Evolutionary conservation across 305 asterid genomes (phyloP).

Genomic region (Striga hermonthica): DNA sequence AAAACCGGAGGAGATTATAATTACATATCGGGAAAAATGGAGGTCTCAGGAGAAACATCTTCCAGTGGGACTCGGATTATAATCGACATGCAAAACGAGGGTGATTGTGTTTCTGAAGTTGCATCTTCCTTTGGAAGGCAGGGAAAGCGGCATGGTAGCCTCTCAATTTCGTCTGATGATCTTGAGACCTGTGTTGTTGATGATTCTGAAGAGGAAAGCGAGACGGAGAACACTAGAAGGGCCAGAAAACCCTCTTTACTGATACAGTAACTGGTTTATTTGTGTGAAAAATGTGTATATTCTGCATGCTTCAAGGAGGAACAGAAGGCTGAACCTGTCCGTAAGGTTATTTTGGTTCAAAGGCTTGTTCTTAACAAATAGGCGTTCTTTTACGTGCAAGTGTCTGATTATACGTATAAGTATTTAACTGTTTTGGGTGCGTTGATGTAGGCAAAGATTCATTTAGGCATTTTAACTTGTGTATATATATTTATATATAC

Average conservation of each 20-base stretch:
- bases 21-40: conserved; percentile 16
- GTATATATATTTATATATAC: too few relatives aligned
- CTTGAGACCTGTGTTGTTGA: conserved; percentile 43
- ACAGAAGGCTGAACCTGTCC: not conserved
- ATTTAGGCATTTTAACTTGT: too few relatives aligned
- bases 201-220: conserved; percentile 60
- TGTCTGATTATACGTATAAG: too few relatives aligned
- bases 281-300: not conserved
- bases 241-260: conserved; percentile 25
- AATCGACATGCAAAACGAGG: conserved; percentile 34
- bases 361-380: too few relatives aligned
- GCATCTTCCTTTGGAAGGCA: conserved; percentile 29
- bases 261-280: not conserved
- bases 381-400: too few relatives aligned
- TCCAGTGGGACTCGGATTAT: conserved; percentile 21
- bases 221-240: conserved; percentile 24
- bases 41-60: conserved; percentile 26
- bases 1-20: conserved; percentile 24
- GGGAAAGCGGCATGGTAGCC: conserved; percentile 7
- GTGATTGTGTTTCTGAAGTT: conserved; percentile 31
- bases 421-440: too few relatives aligned
- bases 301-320: not conserved
- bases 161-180: conserved; percentile 37
- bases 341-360: too few relatives aligned
- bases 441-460: too few relatives aligned